phyloP scores from a whole-genome alignment of 1,284 basidiomycete species.

The Ganoderma resinaceum region DNA sequence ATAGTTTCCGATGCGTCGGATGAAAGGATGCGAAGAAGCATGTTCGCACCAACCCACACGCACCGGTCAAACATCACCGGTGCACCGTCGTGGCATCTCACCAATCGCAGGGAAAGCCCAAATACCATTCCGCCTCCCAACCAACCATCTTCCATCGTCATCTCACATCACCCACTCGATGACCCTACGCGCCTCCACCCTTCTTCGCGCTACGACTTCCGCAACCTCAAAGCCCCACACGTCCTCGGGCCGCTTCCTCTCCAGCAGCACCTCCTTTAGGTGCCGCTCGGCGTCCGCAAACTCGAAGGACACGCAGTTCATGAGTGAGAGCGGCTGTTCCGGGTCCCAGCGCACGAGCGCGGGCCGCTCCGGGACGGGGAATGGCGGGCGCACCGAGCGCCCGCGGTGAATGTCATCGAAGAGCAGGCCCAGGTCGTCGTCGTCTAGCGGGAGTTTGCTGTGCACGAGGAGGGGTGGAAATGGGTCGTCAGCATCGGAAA shows the following conservation, averaged over 20 bases:
- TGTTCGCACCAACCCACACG: too few species aligned
- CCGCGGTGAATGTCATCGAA: slow-evolving; percentile 90
- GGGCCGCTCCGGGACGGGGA: slow-evolving; percentile 74
- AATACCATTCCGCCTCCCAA: neutral
- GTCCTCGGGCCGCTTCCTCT: slow-evolving; percentile 49
- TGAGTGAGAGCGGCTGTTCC: slow-evolving; percentile 35
- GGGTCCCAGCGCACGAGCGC: slow-evolving; percentile 85
- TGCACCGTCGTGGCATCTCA: too few species aligned
- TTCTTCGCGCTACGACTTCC: slow-evolving; percentile 59
- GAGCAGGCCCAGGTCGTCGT: slow-evolving; percentile 82
- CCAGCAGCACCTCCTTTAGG: slow-evolving; percentile 55
- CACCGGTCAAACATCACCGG: too few species aligned
- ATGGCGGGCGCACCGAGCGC: slow-evolving; percentile 80
- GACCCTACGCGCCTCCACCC: slow-evolving; percentile 55
- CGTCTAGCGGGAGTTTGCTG: slow-evolving; percentile 80
- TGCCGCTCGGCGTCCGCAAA: slow-evolving; percentile 77
- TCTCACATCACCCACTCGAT: slow-evolving; percentile 50
- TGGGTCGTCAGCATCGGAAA: neutral
- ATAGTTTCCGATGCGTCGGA: too few species aligned
- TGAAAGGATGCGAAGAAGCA: too few species aligned
- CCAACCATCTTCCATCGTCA: neutral
- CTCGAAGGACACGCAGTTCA: slow-evolving; percentile 45
- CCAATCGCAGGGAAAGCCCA: too few species aligned
- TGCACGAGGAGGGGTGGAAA: neutral
- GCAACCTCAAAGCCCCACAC: slow-evolving; percentile 73